phyloP scores from a whole-genome alignment of 2,329 filamentous ascomycete genomes.

The Bipolaris cookei region DNA sequence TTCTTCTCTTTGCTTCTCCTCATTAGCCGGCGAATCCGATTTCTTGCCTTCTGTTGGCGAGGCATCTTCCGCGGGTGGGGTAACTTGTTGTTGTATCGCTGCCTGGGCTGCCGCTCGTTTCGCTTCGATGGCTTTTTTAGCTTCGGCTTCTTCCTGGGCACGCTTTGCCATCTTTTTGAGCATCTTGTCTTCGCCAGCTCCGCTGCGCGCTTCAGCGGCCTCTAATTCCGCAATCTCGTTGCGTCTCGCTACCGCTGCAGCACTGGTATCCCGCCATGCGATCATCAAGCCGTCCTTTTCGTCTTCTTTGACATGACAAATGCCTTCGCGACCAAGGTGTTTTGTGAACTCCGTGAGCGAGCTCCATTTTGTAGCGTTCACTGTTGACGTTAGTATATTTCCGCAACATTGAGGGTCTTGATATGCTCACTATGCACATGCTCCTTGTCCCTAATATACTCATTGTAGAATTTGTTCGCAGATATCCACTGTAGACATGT shows the following conservation, averaged over 20 bases:
- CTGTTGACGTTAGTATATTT: not conserved
- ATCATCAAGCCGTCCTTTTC: constrained; percentile 85
- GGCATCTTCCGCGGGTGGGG: constrained; percentile 38
- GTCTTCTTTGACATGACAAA: constrained; percentile 84
- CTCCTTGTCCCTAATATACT: constrained; percentile 74
- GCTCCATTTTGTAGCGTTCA: constrained; percentile 92
- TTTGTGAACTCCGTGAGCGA: constrained; percentile 91
- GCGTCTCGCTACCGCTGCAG: constrained; percentile 78
- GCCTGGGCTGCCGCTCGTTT: constrained; percentile 55
- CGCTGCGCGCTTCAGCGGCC: constrained; percentile 85
- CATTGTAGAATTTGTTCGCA: constrained; percentile 93
- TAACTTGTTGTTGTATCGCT: constrained; percentile 41
- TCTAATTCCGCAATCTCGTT: constrained; percentile 85
- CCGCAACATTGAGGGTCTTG: too few species aligned
- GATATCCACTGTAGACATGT: constrained; percentile 64
- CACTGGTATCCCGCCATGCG: constrained; percentile 89
- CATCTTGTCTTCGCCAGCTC: constrained; percentile 83
- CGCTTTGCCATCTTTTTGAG: constrained; percentile 83
- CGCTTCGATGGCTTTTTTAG: constrained; percentile 44
- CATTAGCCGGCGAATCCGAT: constrained; percentile 66
- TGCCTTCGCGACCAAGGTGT: constrained; percentile 80
- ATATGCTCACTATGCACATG: constrained; percentile 71
- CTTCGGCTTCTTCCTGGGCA: constrained; percentile 65
- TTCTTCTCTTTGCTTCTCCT: constrained; percentile 87
- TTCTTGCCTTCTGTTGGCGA: constrained; percentile 44